Evolutionary conservation across 768 basidiomycete species (phyloP).

Genomic region (Tremella yokohamensis): DNA sequence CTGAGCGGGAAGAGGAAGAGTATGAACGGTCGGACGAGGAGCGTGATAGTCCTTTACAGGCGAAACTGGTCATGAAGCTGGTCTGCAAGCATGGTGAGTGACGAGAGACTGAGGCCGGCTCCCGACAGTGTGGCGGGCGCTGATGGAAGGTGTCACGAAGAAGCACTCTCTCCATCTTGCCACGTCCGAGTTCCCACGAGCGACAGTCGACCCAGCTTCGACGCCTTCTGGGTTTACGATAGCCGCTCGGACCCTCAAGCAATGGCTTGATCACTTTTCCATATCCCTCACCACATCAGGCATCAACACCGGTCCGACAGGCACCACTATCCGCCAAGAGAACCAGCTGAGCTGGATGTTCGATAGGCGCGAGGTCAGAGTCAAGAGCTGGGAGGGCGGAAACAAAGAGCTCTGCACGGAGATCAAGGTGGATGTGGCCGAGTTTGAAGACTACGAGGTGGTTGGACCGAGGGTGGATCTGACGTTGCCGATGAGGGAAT

Average conservation of each 20-base stretch:
- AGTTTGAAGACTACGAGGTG: slow-evolving; percentile 46
- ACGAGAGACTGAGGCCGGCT: neutral
- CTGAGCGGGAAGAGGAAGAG: slow-evolving; percentile 13
- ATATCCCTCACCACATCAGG: slow-evolving; percentile 16
- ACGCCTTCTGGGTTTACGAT: slow-evolving; percentile 42
- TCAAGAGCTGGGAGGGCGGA: slow-evolving; percentile 47
- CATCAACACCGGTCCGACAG: slow-evolving; percentile 1
- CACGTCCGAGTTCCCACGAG: slow-evolving; percentile 41
- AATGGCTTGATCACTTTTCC: slow-evolving; percentile 49
- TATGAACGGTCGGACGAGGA: slow-evolving; percentile 31
- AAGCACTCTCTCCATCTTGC: slow-evolving; percentile 47
- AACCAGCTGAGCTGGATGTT: slow-evolving; percentile 50
- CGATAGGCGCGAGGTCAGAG: slow-evolving; percentile 34
- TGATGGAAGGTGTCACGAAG: slow-evolving; percentile 46
- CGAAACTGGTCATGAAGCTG: slow-evolving; percentile 40
- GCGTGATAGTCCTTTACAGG: slow-evolving; percentile 22
- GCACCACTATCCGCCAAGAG: slow-evolving; percentile 17
- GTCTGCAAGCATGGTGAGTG: slow-evolving; percentile 49
- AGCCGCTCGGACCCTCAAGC: slow-evolving; percentile 37
- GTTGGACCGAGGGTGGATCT: slow-evolving; percentile 34
- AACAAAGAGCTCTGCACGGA: slow-evolving; percentile 36
- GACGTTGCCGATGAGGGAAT: slow-evolving; percentile 49
- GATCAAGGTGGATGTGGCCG: slow-evolving; percentile 40
- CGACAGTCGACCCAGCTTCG: slow-evolving; percentile 42
- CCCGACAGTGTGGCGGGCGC: neutral